phyloP scores from a whole-genome alignment of 176 grass and related monocot species.

The Phragmites australis region DNA sequence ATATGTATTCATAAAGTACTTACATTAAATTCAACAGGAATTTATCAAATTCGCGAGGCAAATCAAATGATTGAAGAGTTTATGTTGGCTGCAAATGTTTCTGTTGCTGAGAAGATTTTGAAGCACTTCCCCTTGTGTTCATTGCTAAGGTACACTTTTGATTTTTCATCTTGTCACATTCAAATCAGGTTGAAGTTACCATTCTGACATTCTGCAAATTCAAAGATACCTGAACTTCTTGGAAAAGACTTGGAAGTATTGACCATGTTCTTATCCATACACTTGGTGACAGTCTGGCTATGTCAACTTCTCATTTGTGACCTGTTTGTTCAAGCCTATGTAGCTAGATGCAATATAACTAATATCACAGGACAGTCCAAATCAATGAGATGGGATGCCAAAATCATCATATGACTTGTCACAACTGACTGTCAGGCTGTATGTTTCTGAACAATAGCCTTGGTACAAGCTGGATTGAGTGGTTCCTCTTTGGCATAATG shows the following conservation, averaged over 20 bases:
- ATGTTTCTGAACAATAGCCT: conserved; percentile 1
- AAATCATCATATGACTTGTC: conserved; percentile 15
- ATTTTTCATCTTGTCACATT: conserved; percentile 18
- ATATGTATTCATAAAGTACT: conserved; percentile 32
- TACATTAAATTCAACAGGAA: conserved; percentile 57
- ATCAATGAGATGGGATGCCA: neutral
- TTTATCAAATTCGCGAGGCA: conserved; percentile 99
- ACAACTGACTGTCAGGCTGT: neutral
- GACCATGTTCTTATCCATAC: neutral
- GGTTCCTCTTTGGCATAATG: neutral
- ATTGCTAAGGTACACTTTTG: conserved; percentile 70
- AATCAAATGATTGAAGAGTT: conserved; percentile 99
- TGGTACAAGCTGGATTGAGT: neutral
- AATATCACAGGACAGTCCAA: conserved; percentile 5
- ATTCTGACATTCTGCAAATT: conserved; percentile 16
- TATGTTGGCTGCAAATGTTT: conserved; percentile 95
- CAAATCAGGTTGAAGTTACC: conserved; percentile 8
- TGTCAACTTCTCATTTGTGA: neutral
- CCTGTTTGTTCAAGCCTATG: neutral
- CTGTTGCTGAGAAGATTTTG: conserved; percentile 97
- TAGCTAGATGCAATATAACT: neutral
- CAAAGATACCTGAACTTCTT: conserved; percentile 4
- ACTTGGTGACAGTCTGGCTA: neutral
- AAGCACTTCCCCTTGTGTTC: conserved; percentile 81
- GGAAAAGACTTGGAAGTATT: neutral